Percentiles rank a stretch among this genome's conserved stretches.
Conservation (phyloP, 345 rosid species). For the Eucalyptus virginea region DNA sequence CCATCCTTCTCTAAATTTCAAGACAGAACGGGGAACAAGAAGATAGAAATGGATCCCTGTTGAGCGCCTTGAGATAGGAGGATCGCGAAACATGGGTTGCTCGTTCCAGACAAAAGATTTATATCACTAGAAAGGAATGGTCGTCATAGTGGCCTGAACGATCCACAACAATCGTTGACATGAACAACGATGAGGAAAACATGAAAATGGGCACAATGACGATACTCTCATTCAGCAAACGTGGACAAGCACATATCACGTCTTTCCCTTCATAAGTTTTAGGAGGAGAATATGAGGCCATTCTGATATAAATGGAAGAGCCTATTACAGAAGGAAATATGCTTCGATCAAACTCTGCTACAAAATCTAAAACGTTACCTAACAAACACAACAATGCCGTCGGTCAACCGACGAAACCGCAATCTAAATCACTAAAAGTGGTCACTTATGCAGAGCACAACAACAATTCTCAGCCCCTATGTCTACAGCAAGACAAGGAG, state of each 20-base stretch:
- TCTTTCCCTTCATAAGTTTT: not conserved
- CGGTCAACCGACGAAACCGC: not conserved
- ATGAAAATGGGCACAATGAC: not conserved
- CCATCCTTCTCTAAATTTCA: not conserved
- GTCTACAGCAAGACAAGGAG: conserved; percentile 59
- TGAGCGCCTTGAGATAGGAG: not conserved
- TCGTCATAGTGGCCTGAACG: not conserved
- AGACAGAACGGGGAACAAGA: not conserved
- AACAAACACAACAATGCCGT: not conserved
- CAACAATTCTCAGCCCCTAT: conserved; percentile 56
- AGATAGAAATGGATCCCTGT: not conserved
- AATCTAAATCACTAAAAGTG: not conserved
- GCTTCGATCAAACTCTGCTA: not conserved
- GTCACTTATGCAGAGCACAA: conserved; percentile 55
- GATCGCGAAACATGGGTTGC: not conserved
- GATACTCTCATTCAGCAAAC: not conserved
- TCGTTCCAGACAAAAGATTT: not conserved
- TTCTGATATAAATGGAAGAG: not conserved
- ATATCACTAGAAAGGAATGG: not conserved
- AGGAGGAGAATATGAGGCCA: not conserved
- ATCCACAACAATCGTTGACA: not conserved
- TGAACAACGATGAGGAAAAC: not conserved
- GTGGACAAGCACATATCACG: not conserved
- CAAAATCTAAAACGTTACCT: not conserved
- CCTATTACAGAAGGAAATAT: not conserved